Conservation (phyloP, 1,284 basidiomycete species). For the Malassezia equina region DNA sequence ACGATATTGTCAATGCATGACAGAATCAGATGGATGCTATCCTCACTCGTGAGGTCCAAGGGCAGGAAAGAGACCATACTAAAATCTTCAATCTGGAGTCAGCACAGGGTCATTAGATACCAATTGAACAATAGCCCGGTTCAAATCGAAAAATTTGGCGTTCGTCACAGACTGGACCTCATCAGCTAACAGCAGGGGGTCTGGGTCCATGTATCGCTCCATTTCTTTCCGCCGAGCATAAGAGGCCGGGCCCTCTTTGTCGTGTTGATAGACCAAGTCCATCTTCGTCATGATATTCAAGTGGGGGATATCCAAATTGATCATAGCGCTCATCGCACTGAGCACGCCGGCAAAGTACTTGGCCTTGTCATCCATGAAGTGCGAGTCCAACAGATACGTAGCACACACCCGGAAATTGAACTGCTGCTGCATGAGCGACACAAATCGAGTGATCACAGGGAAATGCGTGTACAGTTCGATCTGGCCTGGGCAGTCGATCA, state of each 20-base stretch:
- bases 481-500: slow-evolving; percentile 96
- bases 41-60: slow-evolving; percentile 77
- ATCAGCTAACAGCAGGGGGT: slow-evolving; percentile 75
- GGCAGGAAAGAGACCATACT: slow-evolving; percentile 94
- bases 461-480: slow-evolving; percentile 99
- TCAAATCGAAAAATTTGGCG: slow-evolving; percentile 81
- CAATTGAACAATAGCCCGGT: slow-evolving; percentile 85
- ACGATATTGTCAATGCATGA: slow-evolving; percentile 95
- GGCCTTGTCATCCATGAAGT: slow-evolving; percentile 65
- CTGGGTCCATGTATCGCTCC: slow-evolving; percentile 83
- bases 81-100: slow-evolving; percentile 82
- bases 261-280: slow-evolving; percentile 71
- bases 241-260: slow-evolving; percentile 50
- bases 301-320: slow-evolving; percentile 90
- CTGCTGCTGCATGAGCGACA: slow-evolving; percentile 53
- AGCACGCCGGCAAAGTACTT: slow-evolving; percentile 99
- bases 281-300: slow-evolving; percentile 98
- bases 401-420: slow-evolving; percentile 45
- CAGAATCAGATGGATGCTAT: slow-evolving; percentile 77
- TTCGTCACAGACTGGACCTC: slow-evolving; percentile 61
- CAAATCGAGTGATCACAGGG: slow-evolving; percentile 81
- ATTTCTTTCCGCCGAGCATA: slow-evolving; percentile 49
- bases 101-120: slow-evolving; percentile 50
- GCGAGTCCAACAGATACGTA: slow-evolving; percentile 82
- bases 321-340: slow-evolving; percentile 97